These are phyloP conservation scores for Nicotiana rustica DNA, from an alignment of 305 asterid genomes.

Conservation along the genomic window DNA sequence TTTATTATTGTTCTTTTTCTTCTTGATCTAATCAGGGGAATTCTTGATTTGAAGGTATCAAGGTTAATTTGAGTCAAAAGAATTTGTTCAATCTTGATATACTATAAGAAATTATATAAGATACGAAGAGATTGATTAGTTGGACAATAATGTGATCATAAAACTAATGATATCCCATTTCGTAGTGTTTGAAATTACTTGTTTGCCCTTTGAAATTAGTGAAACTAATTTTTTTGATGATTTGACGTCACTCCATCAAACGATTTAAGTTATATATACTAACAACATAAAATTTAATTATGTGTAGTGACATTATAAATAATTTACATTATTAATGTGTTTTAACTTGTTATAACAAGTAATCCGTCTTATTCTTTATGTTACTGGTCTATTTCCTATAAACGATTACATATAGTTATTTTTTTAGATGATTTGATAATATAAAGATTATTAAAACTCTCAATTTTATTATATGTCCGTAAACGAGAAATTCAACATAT, in stretches of 20 bases:
- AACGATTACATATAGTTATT: too few relatives aligned
- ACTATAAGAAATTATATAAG: neutral
- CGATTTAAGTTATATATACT: neutral
- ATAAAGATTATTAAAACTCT: too few relatives aligned
- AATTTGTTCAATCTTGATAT: constrained; percentile 22
- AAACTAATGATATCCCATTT: neutral
- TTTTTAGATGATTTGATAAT: too few relatives aligned
- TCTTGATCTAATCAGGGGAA: neutral
- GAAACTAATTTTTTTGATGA: neutral
- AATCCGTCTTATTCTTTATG: too few relatives aligned
- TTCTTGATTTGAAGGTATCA: neutral
- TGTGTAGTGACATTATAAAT: too few relatives aligned
- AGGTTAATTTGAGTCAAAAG: neutral
- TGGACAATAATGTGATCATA: constrained; percentile 28
- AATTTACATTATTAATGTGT: too few relatives aligned
- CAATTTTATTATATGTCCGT: too few relatives aligned
- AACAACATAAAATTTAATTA: too few relatives aligned
- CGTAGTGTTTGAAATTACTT: neutral
- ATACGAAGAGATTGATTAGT: constrained; percentile 5
- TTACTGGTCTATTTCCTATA: too few relatives aligned
- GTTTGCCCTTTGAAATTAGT: neutral
- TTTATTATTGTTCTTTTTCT: constrained; percentile 32
- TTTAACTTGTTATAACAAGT: too few relatives aligned
- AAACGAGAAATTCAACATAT: too few relatives aligned
- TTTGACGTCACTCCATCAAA: neutral